Conservation (phyloP, 2,329 filamentous ascomycete genomes). For the Hymenoscyphus scutula region DNA sequence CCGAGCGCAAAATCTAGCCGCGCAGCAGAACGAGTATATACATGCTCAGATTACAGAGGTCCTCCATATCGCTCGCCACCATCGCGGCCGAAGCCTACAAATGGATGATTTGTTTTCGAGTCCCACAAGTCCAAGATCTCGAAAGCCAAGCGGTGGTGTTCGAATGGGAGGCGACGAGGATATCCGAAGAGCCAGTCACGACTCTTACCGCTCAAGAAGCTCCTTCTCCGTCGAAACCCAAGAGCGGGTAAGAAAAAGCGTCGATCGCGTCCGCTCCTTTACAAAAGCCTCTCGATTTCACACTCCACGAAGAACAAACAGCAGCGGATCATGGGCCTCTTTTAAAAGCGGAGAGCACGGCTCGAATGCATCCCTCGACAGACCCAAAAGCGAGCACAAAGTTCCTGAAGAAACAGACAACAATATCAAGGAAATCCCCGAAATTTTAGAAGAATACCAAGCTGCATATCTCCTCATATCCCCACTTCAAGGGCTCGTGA, state of each 20-base stretch:
- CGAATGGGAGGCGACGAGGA: constrained; percentile 37
- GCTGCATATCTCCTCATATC: constrained; percentile 65
- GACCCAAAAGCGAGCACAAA: not conserved
- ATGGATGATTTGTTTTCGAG: constrained; percentile 17
- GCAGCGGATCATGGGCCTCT: constrained; percentile 22
- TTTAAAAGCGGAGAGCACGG: constrained; percentile 33
- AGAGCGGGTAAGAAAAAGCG: constrained; percentile 39
- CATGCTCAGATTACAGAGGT: constrained; percentile 21
- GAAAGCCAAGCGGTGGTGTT: constrained; percentile 27
- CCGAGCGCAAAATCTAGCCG: constrained; percentile 66
- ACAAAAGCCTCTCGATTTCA: constrained; percentile 28
- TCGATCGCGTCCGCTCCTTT: constrained; percentile 40
- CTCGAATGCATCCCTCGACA: constrained; percentile 19
- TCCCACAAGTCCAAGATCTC: constrained; percentile 18
- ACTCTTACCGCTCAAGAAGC: constrained; percentile 29
- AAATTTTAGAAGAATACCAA: constrained; percentile 33
- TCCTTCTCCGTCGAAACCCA: constrained; percentile 35
- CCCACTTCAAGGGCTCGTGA: constrained; percentile 60
- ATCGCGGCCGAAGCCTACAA: constrained; percentile 23
- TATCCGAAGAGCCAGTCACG: constrained; percentile 38
- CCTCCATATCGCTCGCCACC: constrained; percentile 16
- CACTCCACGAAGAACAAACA: constrained; percentile 33
- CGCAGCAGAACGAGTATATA: constrained; percentile 50
- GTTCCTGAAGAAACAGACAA: not conserved
- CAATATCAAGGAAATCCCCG: constrained; percentile 17